Base-by-base conservation (phyloP, 225 moss, liverwort and hornwort species). In the Rhytidiadelphus loreus region DNA sequence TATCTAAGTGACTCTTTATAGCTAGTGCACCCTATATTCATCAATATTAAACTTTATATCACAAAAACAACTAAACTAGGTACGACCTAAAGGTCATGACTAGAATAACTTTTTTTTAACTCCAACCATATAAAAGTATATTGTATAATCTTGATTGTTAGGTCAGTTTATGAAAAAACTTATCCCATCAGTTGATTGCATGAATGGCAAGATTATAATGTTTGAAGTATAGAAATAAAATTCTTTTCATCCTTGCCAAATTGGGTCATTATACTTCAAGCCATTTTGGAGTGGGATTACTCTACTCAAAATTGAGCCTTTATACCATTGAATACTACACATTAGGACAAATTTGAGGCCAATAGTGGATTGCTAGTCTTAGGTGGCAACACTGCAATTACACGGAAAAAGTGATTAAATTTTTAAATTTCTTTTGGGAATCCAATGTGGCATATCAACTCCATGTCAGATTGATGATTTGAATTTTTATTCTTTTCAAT, bases 241-340 rank as follows among this genome's bases (percentile, higher is more conserved):
- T 70, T 70, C 3, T 70, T 66, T 70, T 41, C 26, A 26, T 41
- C 39, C 16, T 41, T 43, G 5, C 25, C 26, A 41, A 41, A 43
- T 0, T 70, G 0, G 4, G 8, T 69, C 24, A 69, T 2, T 0
- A 26, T 8, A 39, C 41, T 69, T 69, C 0, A 0, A 13, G 24
- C 7, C 69, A 5, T 41, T 14, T 70, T 4, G 5, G 25, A 25
- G 14, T 41, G 14, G 13, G 8, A 14, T 41, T 55, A 5, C 10
- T 53, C 32, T 12, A 75, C 0, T 20, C 7, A 50, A 50, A 76
- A 21, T 77, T 35, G 35, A 77, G 2, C 8, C 13, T 77, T 35
- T 14, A 13, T 13, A 53, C 52, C 21, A 52, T 48, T 48, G 52
- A 20, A 23, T 50, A 53, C 5, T n/a, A 35, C 0, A 0, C 5